phyloP scores from a whole-genome alignment of 2,329 filamentous ascomycete genomes.

The Alternaria sp. region DNA sequence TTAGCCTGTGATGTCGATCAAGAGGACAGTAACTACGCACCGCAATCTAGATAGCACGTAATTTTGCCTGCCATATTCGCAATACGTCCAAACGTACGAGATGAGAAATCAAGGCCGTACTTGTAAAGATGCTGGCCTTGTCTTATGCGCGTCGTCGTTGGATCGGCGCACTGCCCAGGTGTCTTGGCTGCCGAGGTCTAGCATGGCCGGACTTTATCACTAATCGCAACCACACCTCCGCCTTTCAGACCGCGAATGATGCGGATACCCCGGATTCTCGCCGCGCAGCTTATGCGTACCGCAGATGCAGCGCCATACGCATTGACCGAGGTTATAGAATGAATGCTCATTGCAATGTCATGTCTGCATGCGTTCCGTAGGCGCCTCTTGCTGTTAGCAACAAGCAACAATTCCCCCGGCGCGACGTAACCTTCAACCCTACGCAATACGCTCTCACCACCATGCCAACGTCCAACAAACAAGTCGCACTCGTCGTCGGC shows the following conservation, averaged over 20 bases:
- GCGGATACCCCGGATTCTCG: slow-evolving; percentile 3
- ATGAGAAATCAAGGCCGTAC: slow-evolving; percentile 17
- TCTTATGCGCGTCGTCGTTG: slow-evolving; percentile 9
- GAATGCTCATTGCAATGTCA: slow-evolving; percentile 3
- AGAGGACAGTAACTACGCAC: slow-evolving; percentile 52
- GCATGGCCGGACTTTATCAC: slow-evolving; percentile 16
- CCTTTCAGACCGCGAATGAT: slow-evolving; percentile 1
- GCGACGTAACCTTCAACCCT: not conserved
- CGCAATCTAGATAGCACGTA: slow-evolving; percentile 71
- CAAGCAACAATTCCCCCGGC: not conserved
- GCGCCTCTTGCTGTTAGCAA: not conserved
- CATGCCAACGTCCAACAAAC: slow-evolving; percentile 36
- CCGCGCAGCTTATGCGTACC: not conserved
- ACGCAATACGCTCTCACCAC: not conserved
- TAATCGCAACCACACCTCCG: slow-evolving; percentile 23
- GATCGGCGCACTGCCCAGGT: not conserved
- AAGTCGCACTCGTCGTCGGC: slow-evolving; percentile 74
- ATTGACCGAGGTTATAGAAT: not conserved
- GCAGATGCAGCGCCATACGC: not conserved
- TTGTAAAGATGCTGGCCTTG: not conserved
- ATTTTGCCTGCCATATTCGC: slow-evolving; percentile 65
- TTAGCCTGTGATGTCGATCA: slow-evolving; percentile 13
- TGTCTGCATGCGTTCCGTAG: not conserved
- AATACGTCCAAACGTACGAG: not conserved
- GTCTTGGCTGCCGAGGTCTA: slow-evolving; percentile 37